A percentile compares a stretch with the other conserved stretches of the same genome.
These are phyloP conservation scores for Trematosphaeria pertusa DNA, from an alignment of 2,329 filamentous ascomycete genomes.

Conservation along the genomic window DNA sequence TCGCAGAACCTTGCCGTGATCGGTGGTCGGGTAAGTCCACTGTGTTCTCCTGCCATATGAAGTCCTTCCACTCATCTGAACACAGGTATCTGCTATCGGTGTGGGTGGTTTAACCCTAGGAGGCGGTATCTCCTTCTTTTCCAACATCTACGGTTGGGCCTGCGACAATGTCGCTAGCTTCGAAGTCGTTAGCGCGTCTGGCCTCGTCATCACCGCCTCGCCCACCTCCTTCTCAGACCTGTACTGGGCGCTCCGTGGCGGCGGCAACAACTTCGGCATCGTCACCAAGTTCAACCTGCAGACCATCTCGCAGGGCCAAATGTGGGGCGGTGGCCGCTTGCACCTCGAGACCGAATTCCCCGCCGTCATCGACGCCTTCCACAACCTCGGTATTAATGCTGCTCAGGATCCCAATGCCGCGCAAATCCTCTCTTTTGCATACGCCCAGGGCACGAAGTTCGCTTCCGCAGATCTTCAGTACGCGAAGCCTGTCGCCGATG, in stretches of 20 bases:
- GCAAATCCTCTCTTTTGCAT: conserved; percentile 36
- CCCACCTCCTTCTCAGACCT: conserved; percentile 46
- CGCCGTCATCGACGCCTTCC: conserved; percentile 30
- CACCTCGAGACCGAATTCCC: conserved; percentile 23
- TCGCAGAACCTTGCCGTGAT: conserved; percentile 28
- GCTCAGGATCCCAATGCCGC: conserved; percentile 31
- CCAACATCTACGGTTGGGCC: conserved; percentile 28
- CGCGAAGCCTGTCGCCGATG: conserved; percentile 29
- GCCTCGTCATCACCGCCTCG: conserved; percentile 12
- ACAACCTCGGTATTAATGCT: conserved; percentile 31
- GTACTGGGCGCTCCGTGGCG: conserved; percentile 48
- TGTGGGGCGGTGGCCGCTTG: conserved; percentile 35
- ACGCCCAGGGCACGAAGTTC: conserved; percentile 22
- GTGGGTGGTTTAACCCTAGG: conserved; percentile 13
- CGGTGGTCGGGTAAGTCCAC: conserved; percentile 33
- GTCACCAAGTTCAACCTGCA: conserved; percentile 36
- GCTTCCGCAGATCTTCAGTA: conserved; percentile 32
- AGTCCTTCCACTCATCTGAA: background rate
- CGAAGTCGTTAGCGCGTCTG: conserved; percentile 30
- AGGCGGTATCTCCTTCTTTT: conserved; percentile 34
- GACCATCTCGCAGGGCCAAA: conserved; percentile 27
- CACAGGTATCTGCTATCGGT: conserved; percentile 16
- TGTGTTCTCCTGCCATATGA: background rate
- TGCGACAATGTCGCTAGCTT: conserved; percentile 39
- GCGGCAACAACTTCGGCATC: conserved; percentile 46